Conservation (phyloP, 164 flowering plant species). For the Berberis vulgaris region DNA sequence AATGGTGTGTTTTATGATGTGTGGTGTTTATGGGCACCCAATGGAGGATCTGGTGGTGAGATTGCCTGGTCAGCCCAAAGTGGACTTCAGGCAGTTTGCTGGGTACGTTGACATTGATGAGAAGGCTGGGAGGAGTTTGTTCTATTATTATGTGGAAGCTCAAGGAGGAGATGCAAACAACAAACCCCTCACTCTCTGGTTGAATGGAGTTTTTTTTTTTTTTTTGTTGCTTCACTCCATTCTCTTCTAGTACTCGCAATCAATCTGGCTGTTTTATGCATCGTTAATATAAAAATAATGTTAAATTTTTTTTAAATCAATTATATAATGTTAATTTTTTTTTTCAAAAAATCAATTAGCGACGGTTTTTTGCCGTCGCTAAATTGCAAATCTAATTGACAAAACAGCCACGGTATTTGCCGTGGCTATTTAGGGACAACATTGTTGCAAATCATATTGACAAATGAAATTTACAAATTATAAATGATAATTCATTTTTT, state of each 20-base stretch:
- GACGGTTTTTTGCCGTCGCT: no score
- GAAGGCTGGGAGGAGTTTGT: constrained; percentile 75
- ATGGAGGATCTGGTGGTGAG: constrained; percentile 62
- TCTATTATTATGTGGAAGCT: constrained; percentile 93
- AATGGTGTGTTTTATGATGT: constrained; percentile 10
- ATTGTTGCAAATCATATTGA: no score
- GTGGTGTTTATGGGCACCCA: constrained; percentile 44
- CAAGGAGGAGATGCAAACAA: constrained; percentile 34
- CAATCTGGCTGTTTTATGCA: neutral
- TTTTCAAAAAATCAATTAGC: no score
- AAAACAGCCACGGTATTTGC: no score
- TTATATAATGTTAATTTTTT: no score
- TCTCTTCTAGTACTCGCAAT: neutral
- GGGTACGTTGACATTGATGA: constrained; percentile 84
- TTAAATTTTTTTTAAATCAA: no score
- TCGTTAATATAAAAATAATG: neutral
- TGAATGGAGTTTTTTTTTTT: constrained; percentile 75
- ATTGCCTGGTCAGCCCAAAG: constrained; percentile 84
- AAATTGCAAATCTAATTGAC: no score
- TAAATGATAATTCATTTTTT: no score
- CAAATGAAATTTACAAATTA: no score
- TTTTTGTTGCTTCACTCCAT: neutral
- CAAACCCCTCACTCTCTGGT: constrained; percentile 85
- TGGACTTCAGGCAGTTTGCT: constrained; percentile 74
- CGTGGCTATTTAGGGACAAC: no score